Conservation (phyloP, 176 grass and related monocot species). For the Tuctoria greenei region DNA sequence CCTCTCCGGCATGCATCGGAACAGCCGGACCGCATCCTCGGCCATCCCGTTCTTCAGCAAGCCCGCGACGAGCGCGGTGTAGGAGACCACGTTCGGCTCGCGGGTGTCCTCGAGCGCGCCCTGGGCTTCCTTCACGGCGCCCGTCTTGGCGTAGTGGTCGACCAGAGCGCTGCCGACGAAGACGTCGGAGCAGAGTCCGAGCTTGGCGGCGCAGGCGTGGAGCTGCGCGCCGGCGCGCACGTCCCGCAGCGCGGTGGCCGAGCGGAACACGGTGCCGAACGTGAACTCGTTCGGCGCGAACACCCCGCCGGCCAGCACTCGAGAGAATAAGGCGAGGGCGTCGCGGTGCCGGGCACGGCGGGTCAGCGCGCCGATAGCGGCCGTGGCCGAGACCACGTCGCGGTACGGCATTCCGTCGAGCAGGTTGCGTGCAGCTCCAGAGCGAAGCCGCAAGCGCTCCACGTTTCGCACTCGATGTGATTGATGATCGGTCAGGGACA, state of each 20-base stretch:
- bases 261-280: conserved; percentile 67
- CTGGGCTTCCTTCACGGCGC: conserved; percentile 57
- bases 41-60: conserved; percentile 64
- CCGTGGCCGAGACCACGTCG: conserved; percentile 66
- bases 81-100: conserved; percentile 73
- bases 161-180: conserved; percentile 83
- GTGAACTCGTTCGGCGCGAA: conserved; percentile 48
- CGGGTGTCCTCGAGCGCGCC: conserved; percentile 48
- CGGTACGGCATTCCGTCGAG: conserved; percentile 65
- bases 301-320: conserved; percentile 34
- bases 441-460: no score
- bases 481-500: background rate
- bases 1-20: conserved; percentile 69
- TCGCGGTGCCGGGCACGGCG: conserved; percentile 47
- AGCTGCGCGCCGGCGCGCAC: conserved; percentile 53
- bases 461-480: background rate
- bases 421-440: conserved; percentile 28
- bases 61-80: conserved; percentile 60
- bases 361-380: conserved; percentile 53
- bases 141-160: conserved; percentile 75
- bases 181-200: conserved; percentile 60
- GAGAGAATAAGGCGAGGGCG: conserved; percentile 54
- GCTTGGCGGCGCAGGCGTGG: conserved; percentile 67
- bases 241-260: conserved; percentile 49
- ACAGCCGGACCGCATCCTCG: conserved; percentile 43